phyloP scores from a whole-genome alignment of 2,329 filamentous ascomycete species.

The Akanthomyces dipterigenus region DNA sequence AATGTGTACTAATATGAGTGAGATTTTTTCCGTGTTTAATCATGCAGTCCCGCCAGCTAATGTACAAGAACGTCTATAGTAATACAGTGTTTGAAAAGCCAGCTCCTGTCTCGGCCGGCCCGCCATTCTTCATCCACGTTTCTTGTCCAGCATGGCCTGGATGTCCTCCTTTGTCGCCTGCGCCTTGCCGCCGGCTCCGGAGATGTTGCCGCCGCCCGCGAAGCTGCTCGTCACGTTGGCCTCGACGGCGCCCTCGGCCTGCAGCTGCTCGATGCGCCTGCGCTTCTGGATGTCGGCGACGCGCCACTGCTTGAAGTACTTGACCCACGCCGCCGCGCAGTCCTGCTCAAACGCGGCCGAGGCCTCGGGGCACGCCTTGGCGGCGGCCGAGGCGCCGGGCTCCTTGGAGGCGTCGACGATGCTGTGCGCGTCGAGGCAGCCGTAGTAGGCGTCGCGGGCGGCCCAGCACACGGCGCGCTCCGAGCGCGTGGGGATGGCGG shows the following conservation, averaged over 20 bases:
- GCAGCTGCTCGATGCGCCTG: conserved; percentile 67
- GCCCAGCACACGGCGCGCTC: conserved; percentile 85
- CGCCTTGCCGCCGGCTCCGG: conserved; percentile 22
- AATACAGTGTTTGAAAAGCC: not conserved
- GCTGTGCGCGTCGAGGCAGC: conserved; percentile 72
- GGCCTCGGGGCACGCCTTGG: conserved; percentile 34
- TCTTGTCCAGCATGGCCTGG: conserved; percentile 33
- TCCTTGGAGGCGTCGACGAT: conserved; percentile 63
- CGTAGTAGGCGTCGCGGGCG: conserved; percentile 79
- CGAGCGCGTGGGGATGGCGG: conserved; percentile 73
- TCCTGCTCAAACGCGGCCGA: conserved; percentile 65
- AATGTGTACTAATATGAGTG: not conserved
- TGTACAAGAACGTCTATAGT: not conserved
- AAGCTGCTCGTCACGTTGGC: conserved; percentile 39
- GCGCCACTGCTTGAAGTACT: conserved; percentile 95
- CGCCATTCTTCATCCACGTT: conserved; percentile 19
- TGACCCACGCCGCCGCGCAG: conserved; percentile 89
- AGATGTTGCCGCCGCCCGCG: conserved; percentile 23
- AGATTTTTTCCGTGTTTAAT: not conserved
- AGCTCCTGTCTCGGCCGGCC: not conserved
- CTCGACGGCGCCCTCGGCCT: conserved; percentile 63
- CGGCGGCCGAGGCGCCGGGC: conserved; percentile 29
- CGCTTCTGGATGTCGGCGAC: conserved; percentile 88
- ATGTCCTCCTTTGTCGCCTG: conserved; percentile 30
- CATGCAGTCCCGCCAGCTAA: not conserved